Base-by-base conservation (phyloP, 129 eudicot species). In the Artemisia tridentata region DNA sequence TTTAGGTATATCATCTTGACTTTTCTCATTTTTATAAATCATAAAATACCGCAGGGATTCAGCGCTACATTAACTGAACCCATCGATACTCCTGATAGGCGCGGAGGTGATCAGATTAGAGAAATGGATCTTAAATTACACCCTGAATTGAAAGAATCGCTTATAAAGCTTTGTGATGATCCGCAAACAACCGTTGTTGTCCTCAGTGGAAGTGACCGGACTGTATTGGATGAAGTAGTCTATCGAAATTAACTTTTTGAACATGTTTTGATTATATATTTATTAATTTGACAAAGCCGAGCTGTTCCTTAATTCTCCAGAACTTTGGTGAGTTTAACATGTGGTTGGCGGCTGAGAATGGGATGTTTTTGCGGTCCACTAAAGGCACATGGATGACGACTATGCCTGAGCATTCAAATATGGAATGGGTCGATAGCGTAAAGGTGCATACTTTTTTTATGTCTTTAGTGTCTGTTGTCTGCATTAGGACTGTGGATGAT, bases 281-380 rank as follows among this genome's bases (percentile, higher is more conserved):
- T 15, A 49, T 65, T 38, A 66, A 4, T 57, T 51, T 65, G 62
- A 46, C 25, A 45, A 13, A 31, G n/a, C 20, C n/a, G 64, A 45
- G 58, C 31, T 27, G 65, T 64, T 67, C 48, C 65, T 80, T 56
- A 51, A 21, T 52, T 41, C 27, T 38, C 63, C 84, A 93, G 99
- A 93, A 90, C 81, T 93, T 93, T 47, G 77, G 84, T 16, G 89
- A 87, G 72, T 90, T 29, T 74, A 75, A 90, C 84, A 79, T 93
- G 97, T 93, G 99, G 99, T 73, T 93, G 80, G 99, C 97, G 4
- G 99, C 99, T 59, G 99, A 93, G 50, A 86, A 93, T 67, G 99
- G 99, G 51, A 93, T 93, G 97, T 93, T 93, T 70, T 68, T 93
- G 20, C 90, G 97, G 6, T 85, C 85, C 48, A 87, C 99, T 19